Base-by-base conservation (phyloP, 148 eudicot genomes). In the Spergularia marina region DNA sequence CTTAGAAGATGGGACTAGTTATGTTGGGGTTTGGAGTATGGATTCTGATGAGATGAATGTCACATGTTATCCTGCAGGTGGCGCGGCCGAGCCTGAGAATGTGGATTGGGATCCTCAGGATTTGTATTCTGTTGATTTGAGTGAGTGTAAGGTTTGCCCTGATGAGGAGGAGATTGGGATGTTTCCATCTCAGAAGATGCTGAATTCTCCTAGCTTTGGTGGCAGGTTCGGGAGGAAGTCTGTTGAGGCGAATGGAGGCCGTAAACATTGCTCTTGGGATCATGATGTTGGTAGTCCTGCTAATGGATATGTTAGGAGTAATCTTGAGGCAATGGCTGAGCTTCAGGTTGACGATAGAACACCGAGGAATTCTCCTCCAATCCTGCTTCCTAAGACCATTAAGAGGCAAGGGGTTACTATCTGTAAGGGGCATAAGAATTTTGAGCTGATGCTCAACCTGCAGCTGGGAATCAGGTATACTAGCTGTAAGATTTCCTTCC, bases 381-480 rank as follows among this genome's bases (percentile, higher is more conserved):
- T 81, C 13, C 70, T 82, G 53, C 82, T 81, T 18, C 84, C 86
- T 4, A 80, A 69, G 68, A 79, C 76, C 12, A 68, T 76, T 20
- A 88, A 76, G 82, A 87, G 75, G 70, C 93, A 87, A 72, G 98
- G 98, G 47, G 81, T 73, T 25, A 88, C 91, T 20, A 94, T 94
- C 12, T 80, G 88, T 34, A 94, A 78, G 74, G 98, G 95, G 44
- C 97, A 94, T 80, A 91, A 90, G 79, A 91, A 89, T 72, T 94
- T 86, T 81, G 98, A 94, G 71, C 87, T 94, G 53, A 94, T 94
- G 98, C 93, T 94, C 51, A 94, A 91, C 82, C 81, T 94, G 82
- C 98, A 94, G 86, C 89, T 91, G 16, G 98, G 98, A 60, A 91
- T 94, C 83, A 91, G 98, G 98, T 94, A 84, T 51, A 51, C 58